Base-by-base conservation (phyloP, 176 grass and related monocot genomes). In the Oropetium thomaeum region DNA sequence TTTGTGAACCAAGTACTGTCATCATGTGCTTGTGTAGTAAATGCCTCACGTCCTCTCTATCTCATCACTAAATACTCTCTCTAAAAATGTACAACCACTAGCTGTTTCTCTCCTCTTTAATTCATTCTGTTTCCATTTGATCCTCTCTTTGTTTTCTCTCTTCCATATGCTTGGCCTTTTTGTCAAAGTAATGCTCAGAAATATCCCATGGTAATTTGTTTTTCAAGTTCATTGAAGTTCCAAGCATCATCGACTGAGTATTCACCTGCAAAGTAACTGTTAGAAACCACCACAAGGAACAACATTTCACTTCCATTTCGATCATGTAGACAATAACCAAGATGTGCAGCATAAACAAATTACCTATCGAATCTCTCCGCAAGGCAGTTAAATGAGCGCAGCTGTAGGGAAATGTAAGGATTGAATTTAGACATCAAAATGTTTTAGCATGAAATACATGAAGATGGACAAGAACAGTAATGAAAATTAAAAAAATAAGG, bases 321-420 rank as follows among this genome's bases (percentile, higher is more conserved):
- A 65, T 23, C 45, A 58, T 31, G 48, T 45, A 58, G 47, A 85
- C 8, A 48, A 5, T 44, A 28, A 3, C 61, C 5, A 58, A 71
- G 42, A 60, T 22, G 27, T 49, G 43, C 8, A 63, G 0, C 16
- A 30, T 22, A 9, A 5, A 11, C 4, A 43, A 72, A 40, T 82
- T 89, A 98, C 88, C 95, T 51, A 94, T 94, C 23, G 84, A 94
- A 53, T 98, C 91, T 74, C 91, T 82, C 58, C 87, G 81, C 11
- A 98, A 62, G 10, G 91, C 91, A 55, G 81, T 92, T 70, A 98
- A 92, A 81, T 98, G 91, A 84, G 89, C 91, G 90, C 89, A 94
- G 62, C 95, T 98, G 82, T 62, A 87, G 40, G 16, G n/a, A 90
- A 51, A 84, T 22, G 67, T 22, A 20, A 5, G 58, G 23, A 68